phyloP scores from a whole-genome alignment of 2,329 filamentous ascomycete genomes.

The Pseudocercospora fuligena region DNA sequence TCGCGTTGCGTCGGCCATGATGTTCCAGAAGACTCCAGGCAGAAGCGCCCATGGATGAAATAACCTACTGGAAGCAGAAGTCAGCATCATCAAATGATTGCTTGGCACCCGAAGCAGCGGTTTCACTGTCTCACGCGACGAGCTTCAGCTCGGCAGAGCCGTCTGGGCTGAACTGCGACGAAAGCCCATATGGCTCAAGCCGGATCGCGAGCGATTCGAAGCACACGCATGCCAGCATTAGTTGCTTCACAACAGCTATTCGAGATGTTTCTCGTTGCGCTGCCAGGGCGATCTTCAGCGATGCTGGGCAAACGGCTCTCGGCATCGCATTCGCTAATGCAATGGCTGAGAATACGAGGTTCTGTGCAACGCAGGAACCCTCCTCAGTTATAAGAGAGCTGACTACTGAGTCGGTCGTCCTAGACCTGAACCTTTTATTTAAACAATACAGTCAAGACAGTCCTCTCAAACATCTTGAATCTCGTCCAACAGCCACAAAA shows the following conservation, averaged over 20 bases:
- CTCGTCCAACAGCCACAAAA: background rate
- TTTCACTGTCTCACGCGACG: background rate
- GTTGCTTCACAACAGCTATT: background rate
- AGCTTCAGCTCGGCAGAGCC: background rate
- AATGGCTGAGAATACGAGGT: slow-evolving; percentile 1
- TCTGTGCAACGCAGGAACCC: background rate
- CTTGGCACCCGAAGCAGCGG: background rate
- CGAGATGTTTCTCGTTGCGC: background rate
- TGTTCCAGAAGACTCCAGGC: background rate
- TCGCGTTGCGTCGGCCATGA: background rate
- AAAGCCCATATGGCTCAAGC: background rate
- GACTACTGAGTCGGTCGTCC: background rate
- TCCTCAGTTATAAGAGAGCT: background rate
- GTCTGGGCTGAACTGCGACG: background rate
- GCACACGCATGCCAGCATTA: background rate
- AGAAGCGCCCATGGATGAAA: background rate
- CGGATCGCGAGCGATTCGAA: background rate
- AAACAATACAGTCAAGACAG: background rate
- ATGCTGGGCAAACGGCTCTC: background rate
- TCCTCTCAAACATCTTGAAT: background rate
- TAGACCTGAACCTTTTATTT: background rate
- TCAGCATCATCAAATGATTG: background rate
- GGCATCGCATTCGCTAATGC: slow-evolving; percentile 7
- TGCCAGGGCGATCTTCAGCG: background rate
- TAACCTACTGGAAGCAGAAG: background rate